Conservation (phyloP, 805 yeast species). For the Zygosaccharomyces pseudorouxii region DNA sequence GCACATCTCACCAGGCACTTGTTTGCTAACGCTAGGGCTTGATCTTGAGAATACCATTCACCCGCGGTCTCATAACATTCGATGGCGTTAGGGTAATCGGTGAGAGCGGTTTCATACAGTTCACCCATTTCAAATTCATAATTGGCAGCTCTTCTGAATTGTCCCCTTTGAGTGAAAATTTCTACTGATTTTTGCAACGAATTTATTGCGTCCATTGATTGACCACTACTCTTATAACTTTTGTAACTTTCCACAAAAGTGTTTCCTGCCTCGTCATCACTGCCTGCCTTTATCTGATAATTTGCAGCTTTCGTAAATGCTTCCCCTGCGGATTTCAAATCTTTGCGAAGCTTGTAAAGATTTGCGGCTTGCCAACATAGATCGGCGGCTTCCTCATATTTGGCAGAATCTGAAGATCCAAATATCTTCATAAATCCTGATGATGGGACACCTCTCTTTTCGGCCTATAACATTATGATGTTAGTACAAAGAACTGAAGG, state of each 20-base stretch:
- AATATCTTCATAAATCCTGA: slow-evolving; percentile 67
- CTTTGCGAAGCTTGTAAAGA: slow-evolving; percentile 69
- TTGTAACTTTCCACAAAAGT: slow-evolving; percentile 88
- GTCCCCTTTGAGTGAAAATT: slow-evolving; percentile 84
- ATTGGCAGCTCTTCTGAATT: slow-evolving; percentile 93
- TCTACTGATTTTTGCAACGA: slow-evolving; percentile 73
- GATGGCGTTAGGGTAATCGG: slow-evolving; percentile 64
- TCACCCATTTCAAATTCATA: slow-evolving; percentile 88
- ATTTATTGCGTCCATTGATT: slow-evolving; percentile 73
- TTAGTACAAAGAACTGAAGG: slow-evolving; percentile 9
- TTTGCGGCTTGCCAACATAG: slow-evolving; percentile 92
- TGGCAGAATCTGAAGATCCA: slow-evolving; percentile 56
- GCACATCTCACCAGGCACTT: slow-evolving; percentile 88
- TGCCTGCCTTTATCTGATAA: slow-evolving; percentile 66
- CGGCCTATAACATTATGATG: slow-evolving; percentile 46
- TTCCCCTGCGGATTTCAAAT: slow-evolving; percentile 69
- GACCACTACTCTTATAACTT: slow-evolving; percentile 58
- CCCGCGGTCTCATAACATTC: slow-evolving; percentile 87
- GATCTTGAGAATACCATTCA: slow-evolving; percentile 92
- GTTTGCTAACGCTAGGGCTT: slow-evolving; percentile 84
- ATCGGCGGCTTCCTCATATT: slow-evolving; percentile 90
- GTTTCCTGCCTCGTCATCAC: slow-evolving; percentile 88
- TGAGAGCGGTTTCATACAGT: slow-evolving; percentile 70
- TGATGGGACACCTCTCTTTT: slow-evolving; percentile 62
- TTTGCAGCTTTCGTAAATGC: slow-evolving; percentile 84